Evolutionary conservation across 768 basidiomycete species (phyloP).

Genomic region (Leccinum pellstonianum): DNA sequence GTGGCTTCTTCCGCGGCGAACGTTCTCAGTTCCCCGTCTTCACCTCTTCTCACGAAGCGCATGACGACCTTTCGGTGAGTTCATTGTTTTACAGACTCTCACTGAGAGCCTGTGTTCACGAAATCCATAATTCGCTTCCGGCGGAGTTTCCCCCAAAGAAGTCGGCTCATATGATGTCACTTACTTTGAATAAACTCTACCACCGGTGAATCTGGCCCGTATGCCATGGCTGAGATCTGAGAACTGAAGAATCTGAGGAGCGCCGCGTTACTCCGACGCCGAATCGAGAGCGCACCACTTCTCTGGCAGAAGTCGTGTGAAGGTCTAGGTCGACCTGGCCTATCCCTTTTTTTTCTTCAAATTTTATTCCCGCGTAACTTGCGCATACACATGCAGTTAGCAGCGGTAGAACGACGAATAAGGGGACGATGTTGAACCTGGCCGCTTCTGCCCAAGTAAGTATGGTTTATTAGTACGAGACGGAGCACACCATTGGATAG

Average conservation of each 20-base stretch:
- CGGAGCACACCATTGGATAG: no score
- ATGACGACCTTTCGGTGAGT: background rate
- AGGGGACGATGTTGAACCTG: no score
- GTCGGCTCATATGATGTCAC: background rate
- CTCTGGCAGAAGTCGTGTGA: no score
- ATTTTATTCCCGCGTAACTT: background rate
- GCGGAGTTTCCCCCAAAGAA: background rate
- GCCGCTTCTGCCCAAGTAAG: no score
- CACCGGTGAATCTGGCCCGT: no score
- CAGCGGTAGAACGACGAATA: background rate
- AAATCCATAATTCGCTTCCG: background rate
- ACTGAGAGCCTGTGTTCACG: background rate
- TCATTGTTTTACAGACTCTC: slow-evolving; percentile 1
- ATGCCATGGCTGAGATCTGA: no score
- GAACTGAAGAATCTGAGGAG: background rate
- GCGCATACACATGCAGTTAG: background rate
- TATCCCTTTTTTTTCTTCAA: no score
- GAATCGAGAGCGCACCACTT: no score
- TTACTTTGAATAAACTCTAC: background rate
- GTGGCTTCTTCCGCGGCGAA: slow-evolving; percentile 2
- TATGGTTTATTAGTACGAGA: no score
- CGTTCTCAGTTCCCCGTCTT: slow-evolving; percentile 14
- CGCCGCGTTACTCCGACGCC: background rate
- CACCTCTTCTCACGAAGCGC: slow-evolving; percentile 12
- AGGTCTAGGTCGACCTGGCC: no score